Evolutionary conservation across 1,284 basidiomycete genomes (phyloP).

Genomic region (Ceraceosorus bombacis): DNA sequence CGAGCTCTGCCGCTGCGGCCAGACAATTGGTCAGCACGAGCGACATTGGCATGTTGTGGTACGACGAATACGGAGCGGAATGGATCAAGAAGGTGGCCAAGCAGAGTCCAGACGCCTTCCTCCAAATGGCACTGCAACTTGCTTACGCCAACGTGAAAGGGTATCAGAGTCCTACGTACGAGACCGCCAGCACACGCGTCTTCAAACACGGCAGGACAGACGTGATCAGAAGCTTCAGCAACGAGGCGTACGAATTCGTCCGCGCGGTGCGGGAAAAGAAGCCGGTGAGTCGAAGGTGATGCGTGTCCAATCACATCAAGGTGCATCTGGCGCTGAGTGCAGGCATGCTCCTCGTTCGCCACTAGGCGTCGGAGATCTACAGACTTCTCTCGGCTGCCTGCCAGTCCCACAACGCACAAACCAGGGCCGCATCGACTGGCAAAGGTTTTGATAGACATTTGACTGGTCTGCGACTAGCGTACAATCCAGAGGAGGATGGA

Average conservation of each 20-base stretch:
- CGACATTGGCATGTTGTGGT: conserved; percentile 77
- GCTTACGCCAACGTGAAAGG: conserved; percentile 78
- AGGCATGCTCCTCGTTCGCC: no score
- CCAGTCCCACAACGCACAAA: conserved; percentile 65
- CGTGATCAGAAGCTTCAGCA: conserved; percentile 72
- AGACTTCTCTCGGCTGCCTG: conserved; percentile 63
- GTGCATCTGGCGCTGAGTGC: no score
- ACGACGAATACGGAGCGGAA: conserved; percentile 73
- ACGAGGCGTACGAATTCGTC: conserved; percentile 71
- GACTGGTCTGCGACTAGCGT: conserved; percentile 65
- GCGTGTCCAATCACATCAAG: conserved; percentile 1
- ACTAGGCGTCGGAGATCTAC: conserved; percentile 49
- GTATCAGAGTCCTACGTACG: conserved; percentile 80
- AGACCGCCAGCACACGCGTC: conserved; percentile 84
- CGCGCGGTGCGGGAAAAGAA: conserved; percentile 63
- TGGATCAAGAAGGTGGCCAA: conserved; percentile 83
- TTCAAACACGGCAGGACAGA: conserved; percentile 88
- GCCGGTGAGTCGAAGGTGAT: conserved; percentile 46
- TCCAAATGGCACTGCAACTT: conserved; percentile 88
- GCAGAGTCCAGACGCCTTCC: conserved; percentile 77
- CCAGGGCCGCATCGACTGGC: conserved; percentile 72
- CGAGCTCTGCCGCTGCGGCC: conserved; percentile 59
- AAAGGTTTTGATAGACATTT: conserved; percentile 86
- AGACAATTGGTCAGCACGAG: conserved; percentile 65
- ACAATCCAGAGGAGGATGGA: conserved; percentile 24